Base-by-base conservation (phyloP, 768 basidiomycete genomes). In the Chalciporus pseudorubinellus region DNA sequence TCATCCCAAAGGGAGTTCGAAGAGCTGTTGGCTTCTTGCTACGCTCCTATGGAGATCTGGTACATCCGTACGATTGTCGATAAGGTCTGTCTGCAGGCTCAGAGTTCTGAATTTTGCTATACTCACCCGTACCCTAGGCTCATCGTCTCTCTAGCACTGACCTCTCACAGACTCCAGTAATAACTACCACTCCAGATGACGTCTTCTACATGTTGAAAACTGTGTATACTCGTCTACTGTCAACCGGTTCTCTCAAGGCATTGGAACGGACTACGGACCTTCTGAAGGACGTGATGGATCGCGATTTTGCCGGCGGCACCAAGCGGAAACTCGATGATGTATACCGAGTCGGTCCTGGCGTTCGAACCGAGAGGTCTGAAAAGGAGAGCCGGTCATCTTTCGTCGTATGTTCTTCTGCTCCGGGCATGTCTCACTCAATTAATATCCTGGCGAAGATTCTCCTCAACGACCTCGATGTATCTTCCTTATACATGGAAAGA, bases 181-280 rank as follows among this genome's bases (percentile, higher is more conserved):
- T 76, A 2, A 89, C 87, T 0, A 92, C 90, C 0, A 84, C 83
- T 0, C 91, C 92, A 0, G 97, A 99, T 67, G 97, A 98, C 59
- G 89, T 87, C 2, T 99, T 98, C 72, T 99, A 97, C 70, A 87
- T 99, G 51, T 75, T 98, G 52, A 98, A 97, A 68, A 77, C 84
- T 7, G 85, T 95, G 3, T 75, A 94, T 5, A 75, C 81, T 18
- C 82, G 97, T 11, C 70, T 93, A 28, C 65, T 97, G 16, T 87
- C 89, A 0, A 87, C 89, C 0, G 92, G 92, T 0, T 87, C 87
- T 3, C 56, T 83, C 4, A 63, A 67, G 6, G 80, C 78, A 3
- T 75, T 92, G 2, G 74, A 81, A 52, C 75, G 73, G 22, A 84
- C 84, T 46, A 72, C 85, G 3, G 77, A 79, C 13, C 81, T 78